Evolutionary conservation across 495 filamentous ascomycete genomes (phyloP).

Genomic region (Trichoderma asperelloides): DNA sequence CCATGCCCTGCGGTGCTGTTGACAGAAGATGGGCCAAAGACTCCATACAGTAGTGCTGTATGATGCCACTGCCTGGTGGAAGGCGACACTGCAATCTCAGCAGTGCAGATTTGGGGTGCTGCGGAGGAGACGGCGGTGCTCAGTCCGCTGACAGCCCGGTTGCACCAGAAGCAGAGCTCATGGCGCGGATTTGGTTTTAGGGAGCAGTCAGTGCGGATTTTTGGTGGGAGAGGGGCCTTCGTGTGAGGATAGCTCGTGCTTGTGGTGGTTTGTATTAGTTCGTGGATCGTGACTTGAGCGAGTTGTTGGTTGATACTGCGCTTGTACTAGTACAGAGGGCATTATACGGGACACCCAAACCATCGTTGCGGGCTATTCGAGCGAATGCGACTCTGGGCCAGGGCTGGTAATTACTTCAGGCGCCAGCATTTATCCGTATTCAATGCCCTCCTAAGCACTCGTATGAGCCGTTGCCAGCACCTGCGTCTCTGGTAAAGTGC

Average conservation of each 20-base stretch:
- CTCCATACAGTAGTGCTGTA: neutral
- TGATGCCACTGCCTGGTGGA: neutral
- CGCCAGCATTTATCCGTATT: neutral
- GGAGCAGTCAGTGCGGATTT: neutral
- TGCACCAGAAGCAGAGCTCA: neutral
- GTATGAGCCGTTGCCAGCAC: neutral
- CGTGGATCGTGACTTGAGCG: too few relatives aligned
- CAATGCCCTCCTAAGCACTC: neutral
- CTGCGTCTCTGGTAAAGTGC: conserved; percentile 6
- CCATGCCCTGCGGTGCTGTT: neutral
- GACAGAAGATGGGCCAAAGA: neutral
- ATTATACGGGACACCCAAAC: too few relatives aligned
- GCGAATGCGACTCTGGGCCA: neutral
- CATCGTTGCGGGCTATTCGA: neutral
- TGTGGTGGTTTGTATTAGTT: too few relatives aligned
- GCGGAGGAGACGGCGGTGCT: neutral
- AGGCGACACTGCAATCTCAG: neutral
- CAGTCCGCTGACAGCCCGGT: neutral
- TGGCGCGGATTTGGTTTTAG: neutral
- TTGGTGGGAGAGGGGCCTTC: too few relatives aligned
- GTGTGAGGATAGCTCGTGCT: too few relatives aligned
- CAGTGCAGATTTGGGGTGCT: neutral
- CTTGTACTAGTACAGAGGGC: too few relatives aligned
- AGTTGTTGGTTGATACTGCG: too few relatives aligned
- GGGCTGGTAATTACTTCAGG: neutral